Evolutionary conservation across 495 filamentous ascomycete species (phyloP).

Genomic region (Penicillium pancosmium): DNA sequence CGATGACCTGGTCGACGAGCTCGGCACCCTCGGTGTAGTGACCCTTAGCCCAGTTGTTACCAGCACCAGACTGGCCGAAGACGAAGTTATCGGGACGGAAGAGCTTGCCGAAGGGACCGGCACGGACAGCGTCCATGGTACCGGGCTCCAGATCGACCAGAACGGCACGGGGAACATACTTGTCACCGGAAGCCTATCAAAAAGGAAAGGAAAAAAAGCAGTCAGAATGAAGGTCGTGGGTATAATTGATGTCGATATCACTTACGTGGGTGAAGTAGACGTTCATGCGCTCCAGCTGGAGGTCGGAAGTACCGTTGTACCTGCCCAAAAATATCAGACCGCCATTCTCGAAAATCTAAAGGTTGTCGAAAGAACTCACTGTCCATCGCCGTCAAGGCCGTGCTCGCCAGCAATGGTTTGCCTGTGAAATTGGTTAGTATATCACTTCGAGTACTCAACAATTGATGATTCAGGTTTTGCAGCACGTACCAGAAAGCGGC

Average conservation of each 20-base stretch:
- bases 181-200: slow-evolving; percentile 84
- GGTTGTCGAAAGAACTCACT: slow-evolving; percentile 58
- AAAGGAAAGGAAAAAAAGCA: slow-evolving; percentile 17
- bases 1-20: slow-evolving; percentile 96
- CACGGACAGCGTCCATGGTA: slow-evolving; percentile 99
- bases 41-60: slow-evolving; percentile 99
- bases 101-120: slow-evolving; percentile 97
- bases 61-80: slow-evolving; percentile 98
- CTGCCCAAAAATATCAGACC: slow-evolving; percentile 52
- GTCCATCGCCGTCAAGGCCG: slow-evolving; percentile 93
- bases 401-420: slow-evolving; percentile 99
- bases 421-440: slow-evolving; percentile 54
- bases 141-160: slow-evolving; percentile 97
- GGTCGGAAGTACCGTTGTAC: slow-evolving; percentile 96
- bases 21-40: slow-evolving; percentile 99
- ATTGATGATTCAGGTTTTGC: slow-evolving; percentile 21
- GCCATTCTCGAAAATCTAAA: slow-evolving; percentile 24
- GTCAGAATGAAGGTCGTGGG: not conserved
- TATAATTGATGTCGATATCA: slow-evolving; percentile 6
- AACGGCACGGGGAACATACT: slow-evolving; percentile 99
- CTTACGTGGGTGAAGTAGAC: slow-evolving; percentile 99
- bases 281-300: slow-evolving; percentile 99
- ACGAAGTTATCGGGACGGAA: slow-evolving; percentile 99
- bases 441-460: slow-evolving; percentile 15
- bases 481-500: slow-evolving; percentile 91